These are phyloP conservation scores for Penstemon barbatus DNA, from an alignment of 257 asterid genomes.

Conservation along the genomic window DNA sequence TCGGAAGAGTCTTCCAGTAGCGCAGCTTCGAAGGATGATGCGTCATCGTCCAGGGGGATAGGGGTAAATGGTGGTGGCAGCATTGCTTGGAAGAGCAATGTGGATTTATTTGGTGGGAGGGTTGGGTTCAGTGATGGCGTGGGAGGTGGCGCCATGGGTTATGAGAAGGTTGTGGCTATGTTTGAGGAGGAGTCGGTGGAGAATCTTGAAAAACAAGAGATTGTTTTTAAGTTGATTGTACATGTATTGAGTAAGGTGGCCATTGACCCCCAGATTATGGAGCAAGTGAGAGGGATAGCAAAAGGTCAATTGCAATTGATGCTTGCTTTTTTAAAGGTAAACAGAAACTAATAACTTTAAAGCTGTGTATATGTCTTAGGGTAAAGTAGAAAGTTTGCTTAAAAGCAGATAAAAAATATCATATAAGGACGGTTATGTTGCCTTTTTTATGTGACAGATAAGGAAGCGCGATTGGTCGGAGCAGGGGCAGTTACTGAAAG, in stretches of 20 bases:
- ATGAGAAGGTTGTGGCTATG: conserved; percentile 47
- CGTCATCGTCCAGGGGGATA: conserved; percentile 37
- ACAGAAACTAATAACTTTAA: conserved; percentile 9
- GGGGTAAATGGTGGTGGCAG: conserved; percentile 51
- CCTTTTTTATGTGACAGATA: conserved; percentile 54
- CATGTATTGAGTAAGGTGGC: conserved; percentile 57
- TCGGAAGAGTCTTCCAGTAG: conserved; percentile 49
- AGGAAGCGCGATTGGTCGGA: conserved; percentile 92
- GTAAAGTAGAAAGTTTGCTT: conserved; percentile 18
- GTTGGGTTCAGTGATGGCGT: conserved; percentile 47
- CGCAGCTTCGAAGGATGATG: conserved; percentile 42
- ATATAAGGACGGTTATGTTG: conserved; percentile 29
- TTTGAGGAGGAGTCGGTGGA: conserved; percentile 77
- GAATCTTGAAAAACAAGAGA: conserved; percentile 77
- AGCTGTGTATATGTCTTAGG: conserved; percentile 10
- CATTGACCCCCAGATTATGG: conserved; percentile 65
- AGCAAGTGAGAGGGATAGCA: conserved; percentile 73
- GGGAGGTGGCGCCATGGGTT: conserved; percentile 33
- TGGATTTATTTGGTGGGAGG: conserved; percentile 48
- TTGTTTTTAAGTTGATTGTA: conserved; percentile 66
- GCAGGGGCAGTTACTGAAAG: conserved; percentile 87
- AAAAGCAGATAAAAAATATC: conserved; percentile 12
- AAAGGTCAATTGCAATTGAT: conserved; percentile 74
- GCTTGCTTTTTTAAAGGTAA: conserved; percentile 79
- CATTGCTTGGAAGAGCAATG: conserved; percentile 64